These are phyloP conservation scores for Xylaria sp. DNA, from an alignment of 2,329 filamentous ascomycete species.

Conservation along the genomic window DNA sequence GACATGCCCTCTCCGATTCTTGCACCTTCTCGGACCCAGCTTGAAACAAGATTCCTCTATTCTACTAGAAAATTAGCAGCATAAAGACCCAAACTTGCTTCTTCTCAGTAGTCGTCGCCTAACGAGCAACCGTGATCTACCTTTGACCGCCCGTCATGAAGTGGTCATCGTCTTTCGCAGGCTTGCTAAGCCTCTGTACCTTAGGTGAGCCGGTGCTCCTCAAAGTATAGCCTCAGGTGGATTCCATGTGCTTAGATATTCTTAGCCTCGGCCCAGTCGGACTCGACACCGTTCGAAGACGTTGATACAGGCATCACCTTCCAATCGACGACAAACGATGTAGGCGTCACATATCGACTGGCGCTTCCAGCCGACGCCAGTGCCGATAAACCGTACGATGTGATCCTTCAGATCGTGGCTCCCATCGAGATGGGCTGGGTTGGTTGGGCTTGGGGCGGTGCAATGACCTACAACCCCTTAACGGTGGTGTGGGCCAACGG, in stretches of 20 bases:
- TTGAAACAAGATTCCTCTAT: background rate
- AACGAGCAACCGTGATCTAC: constrained; percentile 1
- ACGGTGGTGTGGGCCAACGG: constrained; percentile 56
- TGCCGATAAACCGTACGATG: constrained; percentile 51
- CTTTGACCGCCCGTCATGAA: constrained; percentile 47
- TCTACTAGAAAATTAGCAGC: constrained; percentile 1
- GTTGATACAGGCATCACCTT: constrained; percentile 57
- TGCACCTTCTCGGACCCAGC: background rate
- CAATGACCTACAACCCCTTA: constrained; percentile 57
- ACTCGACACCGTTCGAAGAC: constrained; percentile 52
- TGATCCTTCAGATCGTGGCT: constrained; percentile 54
- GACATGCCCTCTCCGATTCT: constrained; percentile 11
- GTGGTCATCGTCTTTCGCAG: constrained; percentile 44
- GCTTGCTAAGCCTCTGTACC: constrained; percentile 47
- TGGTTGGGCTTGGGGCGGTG: constrained; percentile 56
- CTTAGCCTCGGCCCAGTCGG: constrained; percentile 48
- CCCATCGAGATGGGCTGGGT: constrained; percentile 54
- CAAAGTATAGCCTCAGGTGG: background rate
- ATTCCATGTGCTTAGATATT: constrained; percentile 24
- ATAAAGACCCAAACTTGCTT: constrained; percentile 23
- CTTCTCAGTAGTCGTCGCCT: constrained; percentile 3
- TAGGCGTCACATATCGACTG: constrained; percentile 48
- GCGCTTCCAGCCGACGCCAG: constrained; percentile 51
- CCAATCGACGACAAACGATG: constrained; percentile 54
- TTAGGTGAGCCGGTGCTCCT: constrained; percentile 45